These are phyloP conservation scores for Chaetoceros tenuissimus DNA, from an alignment of 108 stramenopile genomes.

Conservation along the genomic window DNA sequence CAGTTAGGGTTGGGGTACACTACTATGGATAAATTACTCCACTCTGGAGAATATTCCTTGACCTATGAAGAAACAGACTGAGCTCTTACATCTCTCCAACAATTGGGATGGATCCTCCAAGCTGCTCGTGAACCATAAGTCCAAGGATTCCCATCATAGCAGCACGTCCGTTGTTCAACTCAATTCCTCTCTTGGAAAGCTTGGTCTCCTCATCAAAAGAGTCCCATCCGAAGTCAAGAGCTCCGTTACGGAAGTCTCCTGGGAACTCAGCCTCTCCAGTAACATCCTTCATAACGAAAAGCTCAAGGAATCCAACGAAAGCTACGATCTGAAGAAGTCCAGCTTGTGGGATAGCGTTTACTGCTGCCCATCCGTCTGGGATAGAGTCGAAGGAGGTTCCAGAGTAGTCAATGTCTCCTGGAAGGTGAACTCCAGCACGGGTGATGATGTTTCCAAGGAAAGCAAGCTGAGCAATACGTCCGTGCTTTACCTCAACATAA, in stretches of 20 bases:
- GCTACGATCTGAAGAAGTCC: conserved; percentile 49
- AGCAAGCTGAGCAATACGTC: conserved; percentile 68
- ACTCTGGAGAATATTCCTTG: too few relatives aligned
- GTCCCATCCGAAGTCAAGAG: conserved; percentile 74
- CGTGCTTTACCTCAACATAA: conserved; percentile 77
- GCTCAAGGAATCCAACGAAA: conserved; percentile 60
- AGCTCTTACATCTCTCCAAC: conserved; percentile 26
- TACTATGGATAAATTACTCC: too few relatives aligned
- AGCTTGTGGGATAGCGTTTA: conserved; percentile 45
- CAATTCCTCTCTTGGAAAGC: conserved; percentile 76
- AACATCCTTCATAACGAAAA: conserved; percentile 63
- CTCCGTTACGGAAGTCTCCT: conserved; percentile 75
- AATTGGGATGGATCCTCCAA: conserved; percentile 28
- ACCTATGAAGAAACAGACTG: too few relatives aligned
- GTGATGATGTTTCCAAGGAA: conserved; percentile 46
- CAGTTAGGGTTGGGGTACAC: too few relatives aligned
- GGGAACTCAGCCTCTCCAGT: conserved; percentile 60
- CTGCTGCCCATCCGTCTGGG: conserved; percentile 45
- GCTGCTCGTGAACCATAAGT: conserved; percentile 82
- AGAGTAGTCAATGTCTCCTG: conserved; percentile 40
- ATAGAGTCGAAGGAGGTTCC: conserved; percentile 56
- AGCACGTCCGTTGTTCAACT: conserved; percentile 89
- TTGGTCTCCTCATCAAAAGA: conserved; percentile 46
- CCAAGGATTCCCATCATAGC: conserved; percentile 89
- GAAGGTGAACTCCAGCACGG: conserved; percentile 25